These are phyloP conservation scores for Fusarium verrucosum DNA, from an alignment of 2,329 filamentous ascomycete genomes.

Conservation along the genomic window DNA sequence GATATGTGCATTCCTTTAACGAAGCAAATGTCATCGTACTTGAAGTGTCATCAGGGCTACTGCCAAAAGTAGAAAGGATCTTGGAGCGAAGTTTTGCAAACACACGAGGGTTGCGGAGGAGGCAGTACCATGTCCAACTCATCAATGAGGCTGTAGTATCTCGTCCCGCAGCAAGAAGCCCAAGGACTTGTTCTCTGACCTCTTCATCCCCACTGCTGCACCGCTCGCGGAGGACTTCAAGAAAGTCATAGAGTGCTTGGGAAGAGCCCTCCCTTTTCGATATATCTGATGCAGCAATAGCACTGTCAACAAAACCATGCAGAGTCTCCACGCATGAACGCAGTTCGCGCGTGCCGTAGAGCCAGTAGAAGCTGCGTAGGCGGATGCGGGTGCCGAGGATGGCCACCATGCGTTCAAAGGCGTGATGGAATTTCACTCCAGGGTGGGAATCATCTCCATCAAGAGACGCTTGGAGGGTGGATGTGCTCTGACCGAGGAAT, in stretches of 20 bases:
- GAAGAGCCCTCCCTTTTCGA: background rate
- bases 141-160: background rate
- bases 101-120: background rate
- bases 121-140: background rate
- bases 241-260: background rate
- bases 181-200: background rate
- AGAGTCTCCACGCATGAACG: background rate
- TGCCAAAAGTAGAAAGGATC: background rate
- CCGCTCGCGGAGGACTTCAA: background rate
- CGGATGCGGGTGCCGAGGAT: background rate
- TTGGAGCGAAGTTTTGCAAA: background rate
- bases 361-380: background rate
- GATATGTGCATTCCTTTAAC: background rate
- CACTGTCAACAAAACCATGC: background rate
- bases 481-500: background rate
- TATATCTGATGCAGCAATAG: background rate
- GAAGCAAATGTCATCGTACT: background rate
- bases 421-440: background rate
- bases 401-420: background rate
- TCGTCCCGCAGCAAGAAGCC: background rate
- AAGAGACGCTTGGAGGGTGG: background rate
- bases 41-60: background rate
- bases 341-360: background rate
- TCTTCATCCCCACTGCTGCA: background rate
- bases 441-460: background rate